These are phyloP conservation scores for Daedaleopsis sinensis DNA, from an alignment of 768 basidiomycete genomes.

Conservation along the genomic window DNA sequence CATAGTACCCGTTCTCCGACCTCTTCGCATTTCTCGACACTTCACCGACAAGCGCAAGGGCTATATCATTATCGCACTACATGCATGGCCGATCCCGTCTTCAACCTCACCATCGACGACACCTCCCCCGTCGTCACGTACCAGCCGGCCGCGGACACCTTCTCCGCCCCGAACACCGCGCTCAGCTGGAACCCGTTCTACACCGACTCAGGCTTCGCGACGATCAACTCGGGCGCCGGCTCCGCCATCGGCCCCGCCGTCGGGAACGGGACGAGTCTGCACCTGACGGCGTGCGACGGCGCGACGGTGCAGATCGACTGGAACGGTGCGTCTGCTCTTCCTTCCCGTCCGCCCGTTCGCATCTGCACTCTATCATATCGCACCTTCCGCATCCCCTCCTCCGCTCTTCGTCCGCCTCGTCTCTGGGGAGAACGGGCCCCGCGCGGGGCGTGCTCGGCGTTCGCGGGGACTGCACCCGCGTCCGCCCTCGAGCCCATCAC, in stretches of 20 bases:
- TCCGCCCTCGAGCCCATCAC: background rate
- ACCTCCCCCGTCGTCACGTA: constrained; percentile 67
- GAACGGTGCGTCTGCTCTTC: constrained; percentile 51
- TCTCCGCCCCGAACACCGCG: constrained; percentile 44
- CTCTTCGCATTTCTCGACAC: background rate
- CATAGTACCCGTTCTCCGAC: too few species aligned
- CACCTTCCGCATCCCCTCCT: background rate
- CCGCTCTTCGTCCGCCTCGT: background rate
- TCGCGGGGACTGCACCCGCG: background rate
- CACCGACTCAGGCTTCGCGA: constrained; percentile 50
- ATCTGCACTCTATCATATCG: background rate
- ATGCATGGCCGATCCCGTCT: constrained; percentile 44
- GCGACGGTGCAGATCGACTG: constrained; percentile 60
- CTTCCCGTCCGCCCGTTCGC: background rate
- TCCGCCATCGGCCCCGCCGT: constrained; percentile 28
- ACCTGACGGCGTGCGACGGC: constrained; percentile 62
- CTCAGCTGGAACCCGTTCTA: constrained; percentile 76
- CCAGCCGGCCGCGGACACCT: constrained; percentile 59
- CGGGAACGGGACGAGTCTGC: constrained; percentile 60
- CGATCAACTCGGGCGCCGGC: constrained; percentile 10
- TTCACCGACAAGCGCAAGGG: background rate
- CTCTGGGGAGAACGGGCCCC: background rate
- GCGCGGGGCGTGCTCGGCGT: background rate
- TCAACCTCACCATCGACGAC: constrained; percentile 57
- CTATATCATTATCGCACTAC: constrained; percentile 3